phyloP scores from a whole-genome alignment of 805 yeast species.

The Torulaspora maleeae region DNA sequence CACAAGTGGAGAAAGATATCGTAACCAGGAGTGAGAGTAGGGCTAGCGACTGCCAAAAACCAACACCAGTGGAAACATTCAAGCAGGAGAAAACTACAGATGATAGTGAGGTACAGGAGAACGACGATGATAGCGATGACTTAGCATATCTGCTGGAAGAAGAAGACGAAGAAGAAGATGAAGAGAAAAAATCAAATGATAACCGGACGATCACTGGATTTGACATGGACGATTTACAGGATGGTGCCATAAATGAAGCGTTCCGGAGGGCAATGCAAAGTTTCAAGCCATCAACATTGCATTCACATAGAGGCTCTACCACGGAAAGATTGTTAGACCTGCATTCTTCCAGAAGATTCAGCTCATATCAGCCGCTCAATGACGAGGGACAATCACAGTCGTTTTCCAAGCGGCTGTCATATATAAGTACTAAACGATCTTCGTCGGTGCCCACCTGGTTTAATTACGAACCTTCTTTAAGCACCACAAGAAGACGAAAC shows the following conservation, averaged over 20 bases:
- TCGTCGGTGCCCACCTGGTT: constrained; percentile 3
- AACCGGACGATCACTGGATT: neutral
- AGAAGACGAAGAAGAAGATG: constrained; percentile 8
- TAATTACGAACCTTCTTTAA: neutral
- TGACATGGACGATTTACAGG: neutral
- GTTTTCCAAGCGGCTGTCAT: constrained; percentile 4
- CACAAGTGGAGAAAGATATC: neutral
- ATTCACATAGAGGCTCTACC: constrained; percentile 2
- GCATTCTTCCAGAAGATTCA: constrained; percentile 4
- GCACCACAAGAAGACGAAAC: neutral
- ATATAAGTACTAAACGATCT: neutral
- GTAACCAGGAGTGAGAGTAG: neutral
- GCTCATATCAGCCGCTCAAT: constrained; percentile 8
- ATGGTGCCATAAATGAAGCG: constrained; percentile 15
- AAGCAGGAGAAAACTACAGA: neutral
- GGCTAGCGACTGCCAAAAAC: neutral
- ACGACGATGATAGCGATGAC: constrained; percentile 18
- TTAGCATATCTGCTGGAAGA: constrained; percentile 26
- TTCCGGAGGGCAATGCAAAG: constrained; percentile 22
- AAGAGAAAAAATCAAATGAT: neutral
- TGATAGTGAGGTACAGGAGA: neutral
- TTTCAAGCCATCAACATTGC: constrained; percentile 8
- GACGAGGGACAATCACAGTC: neutral
- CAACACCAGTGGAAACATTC: neutral
- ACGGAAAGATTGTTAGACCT: neutral